Evolutionary conservation across 2,329 filamentous ascomycete species (phyloP), one percentile per base, ranked within the genome.

Genomic region (Leptographium flavum): DNA sequence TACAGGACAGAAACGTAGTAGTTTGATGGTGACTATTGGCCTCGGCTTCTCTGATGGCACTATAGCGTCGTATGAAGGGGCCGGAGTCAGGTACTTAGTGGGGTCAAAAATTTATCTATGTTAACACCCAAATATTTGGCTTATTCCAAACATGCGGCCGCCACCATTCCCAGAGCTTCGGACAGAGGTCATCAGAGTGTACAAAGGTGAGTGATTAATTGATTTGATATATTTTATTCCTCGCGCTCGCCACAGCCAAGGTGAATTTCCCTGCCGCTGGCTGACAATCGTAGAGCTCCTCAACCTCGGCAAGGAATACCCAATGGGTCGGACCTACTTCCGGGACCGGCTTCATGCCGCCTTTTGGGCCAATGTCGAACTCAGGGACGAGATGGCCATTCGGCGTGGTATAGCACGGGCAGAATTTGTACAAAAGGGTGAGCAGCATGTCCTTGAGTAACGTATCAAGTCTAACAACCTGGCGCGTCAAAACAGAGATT

Each of bases 401-500:
- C 72, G 70, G 36, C 71, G 79, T 49, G 84, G 79, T 0, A 86
- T 98, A 46, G 71, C 75, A 35, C 71, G 81, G 49, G 90, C 87
- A 1, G 77, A 93, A 53, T 95, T 83, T 62, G 87, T 96, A 4
- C 93, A 86, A 63, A 95, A 93, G 71, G 87, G 87, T 87, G 57
- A 22, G 27, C 8, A 14, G 17, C 13, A n/a, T 30, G 3, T 13
- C 8, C 23, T 30, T 9, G 17, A 21, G 15, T n/a, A n/a, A n/a
- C n/a, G n/a, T n/a, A n/a, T 33, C 28, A n/a, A 13, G 5, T 21
- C 27, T 38, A 17, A 39, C 28, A n/a, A 23, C 27, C 3, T 10
- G 17, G 8, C 11, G 11, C 11, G n/a, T 22, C 9, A 14, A 28
- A 14, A 27, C 52, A 92, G 90, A 95, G 61, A 86, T 96, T 49